A percentile compares a stretch with the other conserved stretches of the same genome.
These are phyloP conservation scores for Mycena metata DNA, from an alignment of 768 basidiomycete genomes.

Conservation along the genomic window DNA sequence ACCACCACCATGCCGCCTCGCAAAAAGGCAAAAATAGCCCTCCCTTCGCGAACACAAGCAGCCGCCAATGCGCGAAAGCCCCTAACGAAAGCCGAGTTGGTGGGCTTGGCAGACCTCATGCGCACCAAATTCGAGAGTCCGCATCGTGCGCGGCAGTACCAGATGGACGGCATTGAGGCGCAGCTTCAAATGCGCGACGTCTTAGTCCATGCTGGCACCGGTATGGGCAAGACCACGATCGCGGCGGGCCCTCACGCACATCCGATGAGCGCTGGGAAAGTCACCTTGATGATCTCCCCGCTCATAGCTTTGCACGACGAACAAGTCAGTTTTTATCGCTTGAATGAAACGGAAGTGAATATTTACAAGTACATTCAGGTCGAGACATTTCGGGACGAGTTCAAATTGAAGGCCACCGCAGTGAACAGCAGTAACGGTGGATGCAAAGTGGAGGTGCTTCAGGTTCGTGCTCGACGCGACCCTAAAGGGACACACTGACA, in stretches of 20 bases:
- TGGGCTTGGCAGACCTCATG: conserved; percentile 33
- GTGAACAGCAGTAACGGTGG: conserved; percentile 49
- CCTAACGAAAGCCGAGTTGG: conserved; percentile 29
- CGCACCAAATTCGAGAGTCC: conserved; percentile 41
- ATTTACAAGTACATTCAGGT: too few relatives aligned
- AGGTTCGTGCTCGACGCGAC: too few relatives aligned
- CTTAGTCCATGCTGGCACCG: conserved; percentile 53
- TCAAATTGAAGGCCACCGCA: conserved; percentile 46
- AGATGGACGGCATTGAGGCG: conserved; percentile 45
- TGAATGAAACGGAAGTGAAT: too few relatives aligned
- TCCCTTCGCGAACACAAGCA: too few relatives aligned
- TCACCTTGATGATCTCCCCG: conserved; percentile 55
- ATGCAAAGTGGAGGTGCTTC: conserved; percentile 42
- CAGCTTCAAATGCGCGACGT: conserved; percentile 50
- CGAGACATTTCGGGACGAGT: conserved; percentile 48
- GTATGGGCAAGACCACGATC: conserved; percentile 53
- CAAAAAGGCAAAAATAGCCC: background rate
- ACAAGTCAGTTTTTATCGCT: conserved; percentile 48
- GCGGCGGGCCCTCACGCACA: conserved; percentile 54
- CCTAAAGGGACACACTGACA: too few relatives aligned
- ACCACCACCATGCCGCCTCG: background rate
- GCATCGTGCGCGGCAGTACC: conserved; percentile 42
- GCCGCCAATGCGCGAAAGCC: background rate
- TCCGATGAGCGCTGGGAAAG: conserved; percentile 40
- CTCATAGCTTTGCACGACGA: conserved; percentile 56